phyloP scores from a whole-genome alignment of 2,329 filamentous ascomycete genomes.

The Colletotrichum horii region DNA sequence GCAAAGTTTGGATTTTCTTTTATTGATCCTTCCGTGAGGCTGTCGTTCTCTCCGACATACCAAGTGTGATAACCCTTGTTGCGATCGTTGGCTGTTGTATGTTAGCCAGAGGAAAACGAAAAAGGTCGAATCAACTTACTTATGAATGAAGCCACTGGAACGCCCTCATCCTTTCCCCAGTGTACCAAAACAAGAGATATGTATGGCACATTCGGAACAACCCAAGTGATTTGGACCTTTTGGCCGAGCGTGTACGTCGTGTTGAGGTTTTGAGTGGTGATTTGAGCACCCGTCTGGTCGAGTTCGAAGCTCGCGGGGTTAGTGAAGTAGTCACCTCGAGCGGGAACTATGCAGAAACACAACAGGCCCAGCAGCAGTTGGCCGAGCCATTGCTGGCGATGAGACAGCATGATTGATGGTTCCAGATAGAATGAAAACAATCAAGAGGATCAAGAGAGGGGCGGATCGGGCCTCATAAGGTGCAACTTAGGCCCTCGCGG shows the following conservation, averaged over 20 bases:
- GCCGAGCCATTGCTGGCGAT: conserved; percentile 56
- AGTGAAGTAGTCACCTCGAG: conserved; percentile 3
- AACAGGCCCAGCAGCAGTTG: background rate
- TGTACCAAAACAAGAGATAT: conserved; percentile 10
- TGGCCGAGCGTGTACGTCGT: background rate
- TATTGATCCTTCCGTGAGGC: background rate
- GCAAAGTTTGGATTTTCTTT: conserved; percentile 4
- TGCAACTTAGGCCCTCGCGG: background rate
- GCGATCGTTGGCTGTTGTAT: background rate
- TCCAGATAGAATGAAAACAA: background rate
- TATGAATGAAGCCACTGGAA: conserved; percentile 1
- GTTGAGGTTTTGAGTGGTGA: background rate
- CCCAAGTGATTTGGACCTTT: conserved; percentile 5
- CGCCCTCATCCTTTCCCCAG: conserved; percentile 1
- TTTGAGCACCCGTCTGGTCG: background rate
- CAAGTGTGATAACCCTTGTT: conserved; percentile 8
- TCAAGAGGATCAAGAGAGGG: background rate
- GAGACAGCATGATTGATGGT: background rate
- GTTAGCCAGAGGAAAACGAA: background rate
- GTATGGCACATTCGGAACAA: background rate
- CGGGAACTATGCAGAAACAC: background rate
- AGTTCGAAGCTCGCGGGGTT: conserved; percentile 15
- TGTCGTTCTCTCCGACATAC: conserved; percentile 1
- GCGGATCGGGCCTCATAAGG: background rate
- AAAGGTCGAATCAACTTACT: background rate